phyloP scores from a whole-genome alignment of 352 stramenopile genomes.

The Blastocystis sp. region DNA sequence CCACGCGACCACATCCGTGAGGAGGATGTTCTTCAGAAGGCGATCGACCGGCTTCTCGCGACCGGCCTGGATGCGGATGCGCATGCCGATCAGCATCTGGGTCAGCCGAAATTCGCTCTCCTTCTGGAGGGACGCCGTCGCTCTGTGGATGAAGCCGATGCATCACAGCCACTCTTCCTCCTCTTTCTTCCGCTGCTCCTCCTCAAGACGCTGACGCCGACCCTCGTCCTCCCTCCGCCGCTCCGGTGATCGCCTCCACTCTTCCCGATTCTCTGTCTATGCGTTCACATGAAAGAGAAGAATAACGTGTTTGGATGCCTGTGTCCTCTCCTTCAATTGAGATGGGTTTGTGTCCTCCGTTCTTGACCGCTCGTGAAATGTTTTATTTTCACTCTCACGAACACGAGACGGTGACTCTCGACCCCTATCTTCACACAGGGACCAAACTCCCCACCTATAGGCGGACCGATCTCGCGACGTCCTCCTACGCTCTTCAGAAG shows the following conservation, averaged over 20 bases:
- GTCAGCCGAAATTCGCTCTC: constrained; percentile 5
- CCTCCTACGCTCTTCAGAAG: background rate
- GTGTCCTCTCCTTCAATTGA: background rate
- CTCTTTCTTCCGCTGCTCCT: background rate
- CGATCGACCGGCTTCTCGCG: constrained; percentile 91
- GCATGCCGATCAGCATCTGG: constrained; percentile 55
- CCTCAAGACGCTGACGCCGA: background rate
- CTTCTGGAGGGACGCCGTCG: background rate
- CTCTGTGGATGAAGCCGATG: background rate
- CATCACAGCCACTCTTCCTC: background rate
- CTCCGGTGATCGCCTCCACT: background rate
- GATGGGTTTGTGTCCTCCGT: background rate
- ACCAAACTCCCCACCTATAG: background rate
- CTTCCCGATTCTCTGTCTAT: constrained; percentile 14
- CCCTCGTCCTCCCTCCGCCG: constrained; percentile 6
- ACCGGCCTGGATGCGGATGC: constrained; percentile 81
- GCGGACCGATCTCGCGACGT: background rate
- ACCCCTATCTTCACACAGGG: background rate
- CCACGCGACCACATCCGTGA: constrained; percentile 75
- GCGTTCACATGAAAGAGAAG: background rate
- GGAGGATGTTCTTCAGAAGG: constrained; percentile 92
- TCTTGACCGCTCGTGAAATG: background rate
- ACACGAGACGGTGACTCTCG: background rate
- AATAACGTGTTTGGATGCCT: background rate
- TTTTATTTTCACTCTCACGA: background rate